Evolutionary conservation across 495 filamentous ascomycete genomes (phyloP), one percentile per base, ranked within the genome.

Genomic region (Aspergillus campestris): DNA sequence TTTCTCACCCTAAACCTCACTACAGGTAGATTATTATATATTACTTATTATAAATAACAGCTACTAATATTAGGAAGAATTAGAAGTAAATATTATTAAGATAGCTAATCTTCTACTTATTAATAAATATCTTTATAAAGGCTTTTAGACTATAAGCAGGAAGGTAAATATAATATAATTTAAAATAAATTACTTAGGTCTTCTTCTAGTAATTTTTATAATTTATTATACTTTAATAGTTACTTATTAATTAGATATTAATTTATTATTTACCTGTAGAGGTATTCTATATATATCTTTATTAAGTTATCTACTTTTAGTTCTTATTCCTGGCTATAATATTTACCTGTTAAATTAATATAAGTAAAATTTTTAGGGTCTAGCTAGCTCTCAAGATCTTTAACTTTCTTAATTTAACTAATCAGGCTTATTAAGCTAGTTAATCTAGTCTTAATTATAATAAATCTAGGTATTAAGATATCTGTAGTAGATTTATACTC

Each of bases 201-300:
- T n/a, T n/a, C n/a, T n/a, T n/a, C n/a, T n/a, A n/a, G n/a, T n/a
- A n/a, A n/a, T n/a, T n/a, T n/a, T n/a, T n/a, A n/a, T n/a, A n/a
- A n/a, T n/a, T n/a, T n/a, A n/a, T n/a, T n/a, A n/a, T n/a, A n/a
- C n/a, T 3, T 31, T 42, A 10, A 27, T 31, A 30, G 29, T 31
- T 15, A 4, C 28, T 1, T 6, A 32, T 27, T 31, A 30, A 27
- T 30, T 15, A 3, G 40, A 31, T 7, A 12, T 42, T 4, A 30
- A 27, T 5, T 36, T 59, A 4, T 60, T 60, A 28, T 40, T 42
- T 5, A 60, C 44, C 0, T 45, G 48, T 3, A 40, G 40, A 2
- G 48, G 49, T 0, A 62, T 60, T 42, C 57, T 53, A 38, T 31
- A 60, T 27, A 34, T 49, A 18, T 62, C 60, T 31, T 55, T 62